phyloP scores from a whole-genome alignment of 2,329 filamentous ascomycete species.

The Epichloe festucae region DNA sequence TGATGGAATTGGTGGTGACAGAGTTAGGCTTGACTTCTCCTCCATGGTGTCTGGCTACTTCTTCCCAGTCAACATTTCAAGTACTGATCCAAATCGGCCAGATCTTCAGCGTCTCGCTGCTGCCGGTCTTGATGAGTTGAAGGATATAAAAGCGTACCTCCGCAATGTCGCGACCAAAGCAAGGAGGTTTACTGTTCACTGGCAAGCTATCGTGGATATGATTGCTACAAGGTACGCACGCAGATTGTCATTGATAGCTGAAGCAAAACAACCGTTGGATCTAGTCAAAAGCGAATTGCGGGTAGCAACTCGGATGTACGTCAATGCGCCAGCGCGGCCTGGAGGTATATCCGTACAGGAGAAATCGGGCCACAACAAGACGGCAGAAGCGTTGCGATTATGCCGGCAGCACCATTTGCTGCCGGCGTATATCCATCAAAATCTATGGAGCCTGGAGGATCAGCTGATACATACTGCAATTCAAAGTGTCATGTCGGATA shows the following conservation, averaged over 20 bases:
- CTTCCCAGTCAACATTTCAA: slow-evolving; percentile 37
- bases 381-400: slow-evolving; percentile 25
- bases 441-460: slow-evolving; percentile 27
- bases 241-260: slow-evolving; percentile 32
- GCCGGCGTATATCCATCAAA: slow-evolving; percentile 12
- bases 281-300: slow-evolving; percentile 19
- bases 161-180: slow-evolving; percentile 25
- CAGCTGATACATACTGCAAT: slow-evolving; percentile 31
- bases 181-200: slow-evolving; percentile 31
- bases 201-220: slow-evolving; percentile 55
- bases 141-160: slow-evolving; percentile 29
- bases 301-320: slow-evolving; percentile 5
- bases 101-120: slow-evolving; percentile 21
- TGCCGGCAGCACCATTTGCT: slow-evolving; percentile 35
- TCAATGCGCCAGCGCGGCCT: slow-evolving; percentile 24
- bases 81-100: slow-evolving; percentile 19
- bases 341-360: slow-evolving; percentile 9
- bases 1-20: slow-evolving; percentile 28
- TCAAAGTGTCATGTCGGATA: slow-evolving; percentile 21
- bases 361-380: slow-evolving; percentile 14
- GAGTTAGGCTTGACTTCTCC: slow-evolving; percentile 33
- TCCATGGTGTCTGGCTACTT: slow-evolving; percentile 39
- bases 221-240: slow-evolving; percentile 49
- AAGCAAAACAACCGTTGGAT: slow-evolving; percentile 12
- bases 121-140: slow-evolving; percentile 18